These are phyloP conservation scores for Eimeria nieschulzi DNA, from an alignment of 169 alveolate species.

Conservation along the genomic window DNA sequence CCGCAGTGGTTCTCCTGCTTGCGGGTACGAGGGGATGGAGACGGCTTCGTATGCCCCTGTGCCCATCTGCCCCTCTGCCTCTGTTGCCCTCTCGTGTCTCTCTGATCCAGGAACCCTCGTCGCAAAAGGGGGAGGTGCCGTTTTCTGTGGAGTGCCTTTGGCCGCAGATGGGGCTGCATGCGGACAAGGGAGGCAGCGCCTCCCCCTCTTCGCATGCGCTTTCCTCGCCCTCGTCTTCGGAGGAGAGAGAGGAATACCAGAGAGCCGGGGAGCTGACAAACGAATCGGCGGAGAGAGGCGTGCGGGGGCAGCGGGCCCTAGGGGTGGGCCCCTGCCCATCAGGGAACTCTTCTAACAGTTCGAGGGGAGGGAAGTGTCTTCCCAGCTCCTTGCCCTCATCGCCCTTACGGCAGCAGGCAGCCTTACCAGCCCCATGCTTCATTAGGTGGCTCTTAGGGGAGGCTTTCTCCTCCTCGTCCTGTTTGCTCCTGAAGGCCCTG, in stretches of 20 bases:
- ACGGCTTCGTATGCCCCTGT: background rate
- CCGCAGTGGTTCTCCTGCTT: constrained; percentile 32
- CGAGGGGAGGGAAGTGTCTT: too few relatives aligned
- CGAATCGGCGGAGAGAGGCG: constrained; percentile 46
- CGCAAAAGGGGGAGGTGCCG: background rate
- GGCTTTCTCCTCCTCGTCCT: background rate
- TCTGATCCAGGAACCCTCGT: constrained; percentile 7
- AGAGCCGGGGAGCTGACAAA: constrained; percentile 41
- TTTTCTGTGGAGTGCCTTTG: constrained; percentile 9
- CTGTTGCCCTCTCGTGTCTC: constrained; percentile 19
- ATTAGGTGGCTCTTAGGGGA: background rate
- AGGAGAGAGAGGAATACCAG: constrained; percentile 22
- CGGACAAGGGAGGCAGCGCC: background rate
- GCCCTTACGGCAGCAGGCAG: constrained; percentile 11
- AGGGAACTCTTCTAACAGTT: too few relatives aligned
- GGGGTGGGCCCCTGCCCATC: background rate
- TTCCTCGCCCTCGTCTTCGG: constrained; percentile 62
- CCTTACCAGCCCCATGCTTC: constrained; percentile 24
- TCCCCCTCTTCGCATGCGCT: constrained; percentile 45
- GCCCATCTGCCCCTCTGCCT: constrained; percentile 29
- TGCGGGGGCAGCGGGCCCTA: constrained; percentile 39
- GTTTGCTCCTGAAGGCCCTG: constrained; percentile 36
- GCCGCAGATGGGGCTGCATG: constrained; percentile 47
- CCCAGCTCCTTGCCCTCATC: background rate
- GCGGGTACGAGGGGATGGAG: background rate